Evolutionary conservation across 441 rosid genomes (phyloP), one percentile per base, ranked within the genome.

Genomic region (Croton setiger): DNA sequence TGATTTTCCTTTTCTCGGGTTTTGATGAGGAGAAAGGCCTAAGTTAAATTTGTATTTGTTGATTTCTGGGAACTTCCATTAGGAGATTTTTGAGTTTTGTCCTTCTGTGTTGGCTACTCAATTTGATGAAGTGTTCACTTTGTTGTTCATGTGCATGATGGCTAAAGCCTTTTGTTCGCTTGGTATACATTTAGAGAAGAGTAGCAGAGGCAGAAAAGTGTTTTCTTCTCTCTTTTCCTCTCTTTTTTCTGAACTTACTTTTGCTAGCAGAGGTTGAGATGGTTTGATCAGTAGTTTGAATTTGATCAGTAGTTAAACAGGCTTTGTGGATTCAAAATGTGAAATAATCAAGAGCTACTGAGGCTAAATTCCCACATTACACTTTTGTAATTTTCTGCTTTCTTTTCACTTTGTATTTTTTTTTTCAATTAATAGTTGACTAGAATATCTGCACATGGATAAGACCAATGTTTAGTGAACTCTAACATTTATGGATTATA

Each of bases 11-110:
- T 51, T 7, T 66, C 31, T 41, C 12, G 37, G n/a, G n/a, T n/a
- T 55, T 44, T 67, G 53, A 3, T 39, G 41, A 37, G 47, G 63
- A 44, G 64, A 35, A 51, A 14, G 41, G 72, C 53, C 18, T 31
- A 36, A 45, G 71, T 68, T 10, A 44, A 70, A 33, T n/a, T 51
- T 51, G 6, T n/a, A 4, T 62, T 52, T 33, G 47, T 66, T 66
- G 36, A 56, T 49, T 49, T 64, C n/a, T 31, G 9, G 44, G n/a
- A n/a, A n/a, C n/a, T n/a, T n/a, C n/a, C n/a, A n/a, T n/a, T n/a
- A 7, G 41, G 70, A 67, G 36, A 27, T 1, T 1, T 58, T 52
- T 20, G 17, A 54, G 51, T 47, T 47, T 68, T 33, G 20, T 39
- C 59, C 31, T 54, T 27, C 31, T 20, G 43, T n/a, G 23, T 35